Percentiles rank a stretch among this genome's conserved stretches.
Conservation (phyloP, 371 early-diverging fungal species). For the Syncephalis fuscata region DNA sequence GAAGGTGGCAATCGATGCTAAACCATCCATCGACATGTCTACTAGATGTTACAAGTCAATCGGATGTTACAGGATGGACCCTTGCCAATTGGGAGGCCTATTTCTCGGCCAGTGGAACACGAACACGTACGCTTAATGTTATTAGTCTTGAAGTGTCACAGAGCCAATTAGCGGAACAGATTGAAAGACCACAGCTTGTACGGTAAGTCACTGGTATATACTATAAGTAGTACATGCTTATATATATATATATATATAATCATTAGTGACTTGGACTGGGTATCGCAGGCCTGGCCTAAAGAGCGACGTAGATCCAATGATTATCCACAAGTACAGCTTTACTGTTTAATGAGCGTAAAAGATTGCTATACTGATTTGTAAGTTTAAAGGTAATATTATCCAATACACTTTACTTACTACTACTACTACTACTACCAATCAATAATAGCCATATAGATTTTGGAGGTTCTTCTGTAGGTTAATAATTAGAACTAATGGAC, state of each 20-base stretch:
- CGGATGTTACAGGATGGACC: slow-evolving; percentile 55
- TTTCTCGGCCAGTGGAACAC: slow-evolving; percentile 31
- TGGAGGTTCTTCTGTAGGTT: slow-evolving; percentile 67
- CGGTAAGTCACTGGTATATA: slow-evolving; percentile 15
- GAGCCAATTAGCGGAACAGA: slow-evolving; percentile 39
- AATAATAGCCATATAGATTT: slow-evolving; percentile 65
- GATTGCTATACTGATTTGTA: slow-evolving; percentile 82
- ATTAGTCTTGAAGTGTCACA: slow-evolving; percentile 75
- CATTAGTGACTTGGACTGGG: slow-evolving; percentile 68
- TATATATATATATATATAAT: background rate
- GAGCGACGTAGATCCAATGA: slow-evolving; percentile 23
- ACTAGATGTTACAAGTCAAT: slow-evolving; percentile 67
- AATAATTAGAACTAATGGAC: slow-evolving; percentile 4
- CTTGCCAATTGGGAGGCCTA: slow-evolving; percentile 71
- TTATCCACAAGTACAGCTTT: slow-evolving; percentile 72
- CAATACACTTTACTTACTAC: background rate
- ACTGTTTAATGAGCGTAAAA: slow-evolving; percentile 80
- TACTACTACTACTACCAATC: background rate
- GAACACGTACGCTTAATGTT: slow-evolving; percentile 64
- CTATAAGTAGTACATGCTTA: background rate
- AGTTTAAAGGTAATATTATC: slow-evolving; percentile 9
- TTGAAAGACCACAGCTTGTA: slow-evolving; percentile 59
- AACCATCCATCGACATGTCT: background rate
- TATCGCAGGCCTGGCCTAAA: slow-evolving; percentile 68
- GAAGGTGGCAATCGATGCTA: background rate